Evolutionary conservation across 148 eudicot species (phyloP).

Genomic region (Amaranthus palmeri): DNA sequence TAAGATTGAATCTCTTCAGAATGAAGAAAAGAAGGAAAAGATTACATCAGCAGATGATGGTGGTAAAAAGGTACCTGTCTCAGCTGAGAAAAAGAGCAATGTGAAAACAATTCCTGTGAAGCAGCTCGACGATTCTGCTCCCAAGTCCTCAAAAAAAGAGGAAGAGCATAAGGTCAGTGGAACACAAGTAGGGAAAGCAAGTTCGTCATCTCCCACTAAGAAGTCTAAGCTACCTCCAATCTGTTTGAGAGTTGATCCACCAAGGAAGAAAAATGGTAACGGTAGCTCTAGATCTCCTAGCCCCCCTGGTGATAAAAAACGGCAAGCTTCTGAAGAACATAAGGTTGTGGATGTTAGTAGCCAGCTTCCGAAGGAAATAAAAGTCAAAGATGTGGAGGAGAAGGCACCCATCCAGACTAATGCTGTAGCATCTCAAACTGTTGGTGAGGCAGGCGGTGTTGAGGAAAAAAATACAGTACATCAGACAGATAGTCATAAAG

Average conservation of each 20-base stretch:
- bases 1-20: slow-evolving; percentile 11
- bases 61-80: slow-evolving; percentile 7
- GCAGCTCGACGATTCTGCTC: slow-evolving; percentile 34
- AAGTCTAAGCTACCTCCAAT: slow-evolving; percentile 56
- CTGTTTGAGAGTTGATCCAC: slow-evolving; percentile 66
- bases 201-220: slow-evolving; percentile 37
- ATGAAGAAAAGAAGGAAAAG: slow-evolving; percentile 2
- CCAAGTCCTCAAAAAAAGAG: slow-evolving; percentile 16
- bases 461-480: slow-evolving; percentile 4
- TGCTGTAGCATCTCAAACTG: slow-evolving; percentile 1
- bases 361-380: slow-evolving; percentile 15
- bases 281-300: slow-evolving; percentile 47
- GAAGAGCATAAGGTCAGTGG: slow-evolving; percentile 14
- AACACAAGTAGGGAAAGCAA: slow-evolving; percentile 5
- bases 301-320: slow-evolving; percentile 38
- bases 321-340: slow-evolving; percentile 1
- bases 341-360: not conserved
- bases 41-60: slow-evolving; percentile 11
- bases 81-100: slow-evolving; percentile 10
- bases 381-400: slow-evolving; percentile 19
- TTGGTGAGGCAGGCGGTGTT: not conserved
- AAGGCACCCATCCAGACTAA: slow-evolving; percentile 9
- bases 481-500: slow-evolving; percentile 4
- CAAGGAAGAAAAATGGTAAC: slow-evolving; percentile 36
- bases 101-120: slow-evolving; percentile 45